These are phyloP conservation scores for Boletales sp. DNA, from an alignment of 768 basidiomycete genomes.

Conservation along the genomic window DNA sequence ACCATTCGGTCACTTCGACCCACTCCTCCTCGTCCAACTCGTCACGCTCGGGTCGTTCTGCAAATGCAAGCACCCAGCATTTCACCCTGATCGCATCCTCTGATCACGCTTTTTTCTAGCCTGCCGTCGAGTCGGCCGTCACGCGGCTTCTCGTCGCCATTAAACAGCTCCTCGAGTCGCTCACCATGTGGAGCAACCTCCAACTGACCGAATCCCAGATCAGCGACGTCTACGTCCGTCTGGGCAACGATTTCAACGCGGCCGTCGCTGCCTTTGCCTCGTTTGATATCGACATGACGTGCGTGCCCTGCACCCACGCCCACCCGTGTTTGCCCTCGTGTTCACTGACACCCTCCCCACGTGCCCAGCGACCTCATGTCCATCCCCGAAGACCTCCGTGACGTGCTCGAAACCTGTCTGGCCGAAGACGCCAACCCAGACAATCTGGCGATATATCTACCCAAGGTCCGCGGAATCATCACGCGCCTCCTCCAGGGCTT, in stretches of 20 bases:
- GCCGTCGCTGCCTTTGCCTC: constrained; percentile 85
- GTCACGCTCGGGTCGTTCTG: constrained; percentile 17
- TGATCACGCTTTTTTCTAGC: constrained; percentile 36
- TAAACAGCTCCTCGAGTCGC: constrained; percentile 87
- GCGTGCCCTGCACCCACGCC: constrained; percentile 35
- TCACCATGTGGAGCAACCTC: constrained; percentile 79
- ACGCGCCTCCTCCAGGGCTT: constrained; percentile 90
- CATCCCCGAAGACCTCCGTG: constrained; percentile 87
- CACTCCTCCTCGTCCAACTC: constrained; percentile 34
- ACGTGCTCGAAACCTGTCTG: constrained; percentile 85
- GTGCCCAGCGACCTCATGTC: constrained; percentile 71
- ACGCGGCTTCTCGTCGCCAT: constrained; percentile 92
- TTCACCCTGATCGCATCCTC: constrained; percentile 1
- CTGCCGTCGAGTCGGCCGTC: constrained; percentile 85
- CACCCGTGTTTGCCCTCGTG: constrained; percentile 10
- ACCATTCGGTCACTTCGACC: constrained; percentile 48
- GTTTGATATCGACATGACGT: constrained; percentile 91
- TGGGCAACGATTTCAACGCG: constrained; percentile 96
- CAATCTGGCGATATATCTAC: constrained; percentile 86
- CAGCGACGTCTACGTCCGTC: constrained; percentile 93
- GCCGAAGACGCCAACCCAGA: constrained; percentile 85
- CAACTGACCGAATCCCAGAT: constrained; percentile 75
- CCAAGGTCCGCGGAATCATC: constrained; percentile 88
- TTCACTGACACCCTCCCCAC: constrained; percentile 4
- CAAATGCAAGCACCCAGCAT: constrained; percentile 24